These are phyloP conservation scores for Linum trigynum DNA, from an alignment of 345 rosid genomes.

Conservation along the genomic window DNA sequence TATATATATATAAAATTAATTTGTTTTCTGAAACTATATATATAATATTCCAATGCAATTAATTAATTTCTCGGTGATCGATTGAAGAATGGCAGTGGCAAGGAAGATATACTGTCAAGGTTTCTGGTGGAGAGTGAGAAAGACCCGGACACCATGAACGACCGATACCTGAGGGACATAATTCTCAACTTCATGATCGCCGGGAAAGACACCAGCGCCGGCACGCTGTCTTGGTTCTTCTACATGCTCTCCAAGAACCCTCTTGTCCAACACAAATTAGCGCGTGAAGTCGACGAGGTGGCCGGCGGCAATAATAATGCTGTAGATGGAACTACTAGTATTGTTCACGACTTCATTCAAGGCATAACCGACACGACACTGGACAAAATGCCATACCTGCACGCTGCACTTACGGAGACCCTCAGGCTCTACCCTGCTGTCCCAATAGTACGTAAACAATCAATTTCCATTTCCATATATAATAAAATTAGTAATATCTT, in stretches of 20 bases:
- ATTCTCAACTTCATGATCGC: slow-evolving; percentile 61
- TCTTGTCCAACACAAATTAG: slow-evolving; percentile 51
- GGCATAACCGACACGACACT: slow-evolving; percentile 35
- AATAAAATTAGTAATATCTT: too few relatives aligned
- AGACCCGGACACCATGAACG: slow-evolving; percentile 50
- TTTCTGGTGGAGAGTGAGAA: slow-evolving; percentile 50
- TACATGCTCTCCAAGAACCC: slow-evolving; percentile 72
- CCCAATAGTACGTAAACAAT: slow-evolving; percentile 35
- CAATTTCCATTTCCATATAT: too few relatives aligned
- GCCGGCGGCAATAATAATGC: slow-evolving; percentile 19
- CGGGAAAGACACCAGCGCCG: slow-evolving; percentile 61
- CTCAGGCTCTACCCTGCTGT: slow-evolving; percentile 59
- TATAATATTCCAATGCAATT: too few relatives aligned
- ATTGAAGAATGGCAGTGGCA: slow-evolving; percentile 32
- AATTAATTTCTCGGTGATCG: background rate
- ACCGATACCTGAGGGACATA: slow-evolving; percentile 54
- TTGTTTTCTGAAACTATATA: too few relatives aligned
- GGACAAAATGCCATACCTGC: slow-evolving; percentile 67
- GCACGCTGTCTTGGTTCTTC: slow-evolving; percentile 60
- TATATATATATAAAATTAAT: too few relatives aligned
- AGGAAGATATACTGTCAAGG: slow-evolving; percentile 60
- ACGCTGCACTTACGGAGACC: slow-evolving; percentile 68
- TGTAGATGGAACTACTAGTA: background rate
- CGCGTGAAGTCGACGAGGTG: slow-evolving; percentile 40
- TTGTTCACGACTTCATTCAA: slow-evolving; percentile 28